phyloP scores from a whole-genome alignment of 805 yeast species.

The Komagataella ulmi region DNA sequence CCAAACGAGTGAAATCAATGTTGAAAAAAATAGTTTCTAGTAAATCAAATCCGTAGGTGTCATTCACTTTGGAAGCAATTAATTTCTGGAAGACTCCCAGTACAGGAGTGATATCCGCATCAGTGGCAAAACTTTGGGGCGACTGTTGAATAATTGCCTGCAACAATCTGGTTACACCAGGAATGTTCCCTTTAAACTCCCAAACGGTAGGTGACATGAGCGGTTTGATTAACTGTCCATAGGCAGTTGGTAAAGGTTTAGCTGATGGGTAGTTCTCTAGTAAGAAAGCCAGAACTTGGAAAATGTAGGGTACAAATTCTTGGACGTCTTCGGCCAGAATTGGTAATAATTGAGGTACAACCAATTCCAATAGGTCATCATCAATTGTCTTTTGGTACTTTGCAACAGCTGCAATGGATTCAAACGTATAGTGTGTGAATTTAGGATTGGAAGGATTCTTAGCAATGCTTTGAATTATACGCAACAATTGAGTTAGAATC shows the following conservation, averaged over 20 bases:
- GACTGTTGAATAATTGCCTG: conserved; percentile 47
- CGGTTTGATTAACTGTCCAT: conserved; percentile 61
- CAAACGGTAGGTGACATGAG: conserved; percentile 82
- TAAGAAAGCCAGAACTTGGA: conserved; percentile 77
- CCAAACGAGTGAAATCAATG: conserved; percentile 35
- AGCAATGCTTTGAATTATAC: conserved; percentile 56
- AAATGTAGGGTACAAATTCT: conserved; percentile 86
- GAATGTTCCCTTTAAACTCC: conserved; percentile 89
- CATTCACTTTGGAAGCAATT: conserved; percentile 74
- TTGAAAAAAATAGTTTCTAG: conserved; percentile 53
- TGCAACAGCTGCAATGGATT: conserved; percentile 67
- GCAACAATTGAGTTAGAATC: conserved; percentile 49
- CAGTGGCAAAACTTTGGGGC: conserved; percentile 22
- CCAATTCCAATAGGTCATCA: conserved; percentile 28
- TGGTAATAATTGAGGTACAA: conserved; percentile 54
- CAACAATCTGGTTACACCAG: conserved; percentile 77
- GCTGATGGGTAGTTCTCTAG: conserved; percentile 45
- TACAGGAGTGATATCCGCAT: conserved; percentile 50
- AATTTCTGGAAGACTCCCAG: conserved; percentile 95
- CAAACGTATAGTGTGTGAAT: conserved; percentile 84
- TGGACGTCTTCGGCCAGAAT: conserved; percentile 77
- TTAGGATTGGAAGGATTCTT: conserved; percentile 93
- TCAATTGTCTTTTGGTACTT: conserved; percentile 29
- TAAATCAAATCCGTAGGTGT: conserved; percentile 73
- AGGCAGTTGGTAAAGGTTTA: conserved; percentile 46